Base-by-base conservation (phyloP, 352 stramenopile species). In the Pythium folliculosum region DNA sequence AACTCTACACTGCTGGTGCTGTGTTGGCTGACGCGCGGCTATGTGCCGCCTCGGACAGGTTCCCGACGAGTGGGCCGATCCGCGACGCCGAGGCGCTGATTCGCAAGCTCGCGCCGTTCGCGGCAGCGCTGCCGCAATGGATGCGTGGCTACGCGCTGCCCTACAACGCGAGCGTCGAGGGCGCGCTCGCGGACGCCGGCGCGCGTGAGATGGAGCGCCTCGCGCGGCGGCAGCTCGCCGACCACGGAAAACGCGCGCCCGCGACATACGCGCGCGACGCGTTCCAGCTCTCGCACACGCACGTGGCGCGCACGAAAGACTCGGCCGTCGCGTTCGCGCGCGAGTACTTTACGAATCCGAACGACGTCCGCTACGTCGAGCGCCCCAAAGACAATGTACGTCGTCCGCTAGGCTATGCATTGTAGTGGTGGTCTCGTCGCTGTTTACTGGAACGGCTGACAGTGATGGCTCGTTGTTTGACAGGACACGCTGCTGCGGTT, bases 401-500 rank as follows among this genome's bases (percentile, higher is more conserved):
- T 50, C 0, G 2, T 17, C 8, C 22, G 43, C 27, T 32, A 32
- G 1, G 16, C 19, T 49, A 8, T 22, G 43, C 1, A 17, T 2
- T 43, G 7, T n/a, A 6, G 17, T 6, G 40, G 40, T 47, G 38
- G 10, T 45, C 38, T 45, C 16, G 27, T 32, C 27, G 0, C 7
- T 13, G 9, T 52, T 35, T 35, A 43, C 21, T 32, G 27, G 27
- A 32, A 32, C 27, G 27, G 27, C 27, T 48, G 17, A 55, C 21
- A 35, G 16, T 21, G n/a, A 17, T 21, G 22, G 10, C 27, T 48
- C 22, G n/a, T 21, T 23, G n/a, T 10, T 10, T 25, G 27, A 16
- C 45, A 89, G 80, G 82, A 91, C 48, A 71, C 56, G 6, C 51
- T 88, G 8, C 53, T 91, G 43, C 83, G 85, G 16, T 94, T 91